Evolutionary conservation across 305 asterid species (phyloP).

Genomic region (Ilex paraguariensis): DNA sequence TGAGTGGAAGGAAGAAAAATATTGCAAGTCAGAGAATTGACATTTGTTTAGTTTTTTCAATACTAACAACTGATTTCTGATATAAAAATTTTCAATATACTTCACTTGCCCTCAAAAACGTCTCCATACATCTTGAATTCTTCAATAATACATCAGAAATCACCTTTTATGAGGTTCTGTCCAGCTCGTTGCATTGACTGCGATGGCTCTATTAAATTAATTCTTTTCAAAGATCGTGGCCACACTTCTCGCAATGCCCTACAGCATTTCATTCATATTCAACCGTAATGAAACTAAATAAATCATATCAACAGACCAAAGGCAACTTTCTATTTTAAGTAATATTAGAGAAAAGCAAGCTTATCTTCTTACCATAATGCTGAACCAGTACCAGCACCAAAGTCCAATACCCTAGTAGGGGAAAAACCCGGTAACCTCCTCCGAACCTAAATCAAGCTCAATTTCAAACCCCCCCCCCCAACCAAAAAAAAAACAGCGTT

Average conservation of each 20-base stretch:
- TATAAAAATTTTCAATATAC: too few relatives aligned
- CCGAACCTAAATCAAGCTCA: constrained; percentile 40
- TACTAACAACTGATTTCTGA: too few relatives aligned
- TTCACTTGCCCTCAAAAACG: too few relatives aligned
- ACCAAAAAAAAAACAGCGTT: background rate
- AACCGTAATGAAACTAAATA: too few relatives aligned
- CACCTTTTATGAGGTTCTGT: constrained; percentile 72
- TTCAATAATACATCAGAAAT: background rate
- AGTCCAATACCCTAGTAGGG: constrained; percentile 86
- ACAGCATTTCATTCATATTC: constrained; percentile 3
- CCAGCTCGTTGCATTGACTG: constrained; percentile 98
- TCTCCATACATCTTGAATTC: too few relatives aligned
- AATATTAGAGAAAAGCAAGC: background rate
- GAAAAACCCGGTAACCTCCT: constrained; percentile 76
- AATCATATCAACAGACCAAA: too few relatives aligned
- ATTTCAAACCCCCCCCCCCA: too few relatives aligned
- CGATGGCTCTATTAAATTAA: constrained; percentile 95
- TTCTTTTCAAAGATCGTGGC: constrained; percentile 61
- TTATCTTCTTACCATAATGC: constrained; percentile 74
- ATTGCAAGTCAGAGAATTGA: too few relatives aligned
- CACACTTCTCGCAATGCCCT: constrained; percentile 96
- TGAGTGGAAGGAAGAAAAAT: too few relatives aligned
- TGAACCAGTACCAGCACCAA: constrained; percentile 98
- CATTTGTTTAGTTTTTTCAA: too few relatives aligned
- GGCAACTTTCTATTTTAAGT: too few relatives aligned